A percentile compares a stretch with the other conserved stretches of the same genome.
phyloP scores from a whole-genome alignment of 345 rosid species.

The Turnera subulata region DNA sequence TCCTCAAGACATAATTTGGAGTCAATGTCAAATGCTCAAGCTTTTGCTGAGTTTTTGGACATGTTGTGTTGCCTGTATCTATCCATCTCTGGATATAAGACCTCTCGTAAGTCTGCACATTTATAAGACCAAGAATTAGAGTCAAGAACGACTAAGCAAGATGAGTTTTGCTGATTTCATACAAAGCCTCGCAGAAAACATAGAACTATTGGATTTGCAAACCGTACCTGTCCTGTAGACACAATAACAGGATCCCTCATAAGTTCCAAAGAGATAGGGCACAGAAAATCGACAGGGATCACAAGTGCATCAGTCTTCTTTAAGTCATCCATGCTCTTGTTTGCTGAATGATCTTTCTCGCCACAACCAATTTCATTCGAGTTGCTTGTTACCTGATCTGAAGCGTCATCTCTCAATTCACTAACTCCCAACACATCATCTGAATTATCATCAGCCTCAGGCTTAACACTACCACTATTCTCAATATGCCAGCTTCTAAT shows the following conservation, averaged over 20 bases:
- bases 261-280: constrained; percentile 85
- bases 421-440: constrained; percentile 10
- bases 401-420: neutral
- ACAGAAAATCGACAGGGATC: constrained; percentile 76
- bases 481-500: constrained; percentile 26
- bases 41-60: constrained; percentile 96
- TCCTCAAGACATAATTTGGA: constrained; percentile 82
- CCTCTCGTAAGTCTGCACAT: constrained; percentile 90
- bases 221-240: constrained; percentile 82
- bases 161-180: neutral
- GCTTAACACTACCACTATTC: constrained; percentile 22
- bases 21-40: constrained; percentile 76
- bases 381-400: constrained; percentile 11
- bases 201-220: neutral
- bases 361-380: constrained; percentile 37
- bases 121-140: constrained; percentile 14
- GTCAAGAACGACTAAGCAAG: neutral
- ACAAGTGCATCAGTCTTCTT: constrained; percentile 50
- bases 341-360: constrained; percentile 29
- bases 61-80: constrained; percentile 74
- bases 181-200: constrained; percentile 1
- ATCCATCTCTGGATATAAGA: constrained; percentile 95
- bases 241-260: constrained; percentile 98
- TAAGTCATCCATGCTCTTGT: constrained; percentile 43
- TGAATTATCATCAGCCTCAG: constrained; percentile 29